A percentile compares a stretch with the other conserved stretches of the same genome.
phyloP scores from a whole-genome alignment of 2,329 filamentous ascomycete genomes.

The Botrytis deweyae region DNA sequence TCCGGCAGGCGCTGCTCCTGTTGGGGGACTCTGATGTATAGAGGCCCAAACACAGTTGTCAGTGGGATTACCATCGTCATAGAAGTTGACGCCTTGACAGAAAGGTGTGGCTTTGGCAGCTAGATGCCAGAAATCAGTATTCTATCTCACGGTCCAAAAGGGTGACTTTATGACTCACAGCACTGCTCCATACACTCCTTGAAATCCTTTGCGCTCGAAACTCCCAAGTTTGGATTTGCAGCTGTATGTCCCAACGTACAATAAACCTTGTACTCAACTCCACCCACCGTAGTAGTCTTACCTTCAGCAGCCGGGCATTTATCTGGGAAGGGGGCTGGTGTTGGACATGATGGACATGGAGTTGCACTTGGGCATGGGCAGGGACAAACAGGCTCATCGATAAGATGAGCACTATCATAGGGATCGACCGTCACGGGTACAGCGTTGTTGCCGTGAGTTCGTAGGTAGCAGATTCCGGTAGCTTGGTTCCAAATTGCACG shows the following conservation, averaged over 20 bases:
- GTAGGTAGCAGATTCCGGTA: not conserved
- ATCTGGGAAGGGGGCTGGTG: not conserved
- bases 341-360: not conserved
- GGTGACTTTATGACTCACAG: not conserved
- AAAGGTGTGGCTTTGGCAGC: not conserved
- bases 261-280: slow-evolving; percentile 4
- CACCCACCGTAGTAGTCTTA: not conserved
- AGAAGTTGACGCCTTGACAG: slow-evolving; percentile 6
- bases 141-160: not conserved
- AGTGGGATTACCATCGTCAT: slow-evolving; percentile 11
- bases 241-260: slow-evolving; percentile 5
- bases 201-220: slow-evolving; percentile 10
- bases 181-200: slow-evolving; percentile 19
- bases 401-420: slow-evolving; percentile 13
- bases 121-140: not conserved
- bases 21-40: not conserved
- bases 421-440: slow-evolving; percentile 4
- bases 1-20: not conserved
- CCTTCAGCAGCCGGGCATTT: slow-evolving; percentile 1
- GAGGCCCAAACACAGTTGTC: slow-evolving; percentile 12
- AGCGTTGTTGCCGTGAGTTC: slow-evolving; percentile 4
- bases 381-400: slow-evolving; percentile 5
- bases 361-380: slow-evolving; percentile 4
- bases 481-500: not conserved
- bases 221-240: slow-evolving; percentile 3